phyloP scores from a whole-genome alignment of 106 monocot species.

The Amphibolis antarctica region DNA sequence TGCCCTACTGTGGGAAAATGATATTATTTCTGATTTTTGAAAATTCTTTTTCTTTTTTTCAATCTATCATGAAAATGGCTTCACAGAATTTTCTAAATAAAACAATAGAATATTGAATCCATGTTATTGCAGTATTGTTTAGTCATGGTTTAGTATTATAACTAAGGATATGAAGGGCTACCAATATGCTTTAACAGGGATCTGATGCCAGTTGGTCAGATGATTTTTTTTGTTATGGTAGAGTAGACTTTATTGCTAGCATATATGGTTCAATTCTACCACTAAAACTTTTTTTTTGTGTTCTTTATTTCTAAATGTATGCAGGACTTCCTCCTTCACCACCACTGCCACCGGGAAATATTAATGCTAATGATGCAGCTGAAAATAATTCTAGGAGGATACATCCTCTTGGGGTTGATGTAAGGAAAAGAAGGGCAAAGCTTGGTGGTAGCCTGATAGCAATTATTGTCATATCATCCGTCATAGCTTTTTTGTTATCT shows the following conservation, averaged over 20 bases:
- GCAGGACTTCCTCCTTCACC: slow-evolving; percentile 92
- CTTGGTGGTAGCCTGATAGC: slow-evolving; percentile 49
- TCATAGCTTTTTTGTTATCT: slow-evolving; percentile 42
- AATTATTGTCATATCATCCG: slow-evolving; percentile 51
- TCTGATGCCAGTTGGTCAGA: neutral
- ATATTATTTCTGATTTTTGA: too few species aligned
- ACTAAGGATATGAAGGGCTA: too few species aligned
- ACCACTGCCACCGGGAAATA: slow-evolving; percentile 35
- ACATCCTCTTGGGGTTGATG: slow-evolving; percentile 75
- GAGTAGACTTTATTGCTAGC: neutral
- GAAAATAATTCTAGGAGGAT: slow-evolving; percentile 43
- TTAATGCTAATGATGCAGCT: slow-evolving; percentile 27
- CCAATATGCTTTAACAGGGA: too few species aligned
- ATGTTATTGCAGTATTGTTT: too few species aligned
- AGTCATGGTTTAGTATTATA: too few species aligned
- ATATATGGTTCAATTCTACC: neutral
- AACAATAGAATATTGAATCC: too few species aligned
- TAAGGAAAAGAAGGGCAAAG: slow-evolving; percentile 34
- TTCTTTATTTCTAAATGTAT: neutral
- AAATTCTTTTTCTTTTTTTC: too few species aligned
- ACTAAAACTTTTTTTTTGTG: neutral
- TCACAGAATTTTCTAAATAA: too few species aligned
- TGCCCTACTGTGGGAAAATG: too few species aligned
- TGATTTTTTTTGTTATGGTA: neutral
- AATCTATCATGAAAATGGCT: too few species aligned